Conservation (phyloP, 805 yeast species). For the Deakozyma indianensis region DNA sequence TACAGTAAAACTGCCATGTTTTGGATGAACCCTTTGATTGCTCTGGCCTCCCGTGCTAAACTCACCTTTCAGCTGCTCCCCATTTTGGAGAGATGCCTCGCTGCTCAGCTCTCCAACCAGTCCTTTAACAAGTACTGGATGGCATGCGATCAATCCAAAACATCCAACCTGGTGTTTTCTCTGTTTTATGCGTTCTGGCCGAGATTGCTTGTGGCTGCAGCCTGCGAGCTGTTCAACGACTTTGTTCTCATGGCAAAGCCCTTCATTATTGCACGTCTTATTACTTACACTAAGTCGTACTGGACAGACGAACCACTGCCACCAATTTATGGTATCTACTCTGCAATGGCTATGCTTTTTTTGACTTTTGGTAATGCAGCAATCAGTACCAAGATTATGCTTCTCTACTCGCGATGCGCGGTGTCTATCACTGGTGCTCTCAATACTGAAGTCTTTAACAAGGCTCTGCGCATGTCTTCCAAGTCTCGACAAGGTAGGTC, state of each 20-base stretch:
- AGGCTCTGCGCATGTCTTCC: conserved; percentile 53
- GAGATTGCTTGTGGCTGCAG: background rate
- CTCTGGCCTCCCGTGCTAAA: background rate
- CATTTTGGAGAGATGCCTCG: background rate
- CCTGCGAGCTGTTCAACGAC: background rate
- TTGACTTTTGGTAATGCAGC: background rate
- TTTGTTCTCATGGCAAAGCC: background rate
- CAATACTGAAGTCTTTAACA: conserved; percentile 16
- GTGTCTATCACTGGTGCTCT: background rate
- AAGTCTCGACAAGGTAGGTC: conserved; percentile 49
- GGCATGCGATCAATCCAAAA: background rate
- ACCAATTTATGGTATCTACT: background rate
- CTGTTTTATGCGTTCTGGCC: background rate
- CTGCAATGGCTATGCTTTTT: background rate
- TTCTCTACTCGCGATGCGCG: background rate
- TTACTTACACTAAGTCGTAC: background rate
- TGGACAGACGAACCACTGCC: background rate
- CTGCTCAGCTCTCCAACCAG: background rate
- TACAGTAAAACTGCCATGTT: background rate
- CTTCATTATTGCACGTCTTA: background rate
- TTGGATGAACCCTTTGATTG: background rate
- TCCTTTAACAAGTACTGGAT: background rate
- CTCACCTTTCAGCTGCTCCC: background rate
- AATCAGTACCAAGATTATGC: background rate
- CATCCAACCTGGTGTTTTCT: background rate